Evolutionary conservation across 768 basidiomycete species (phyloP), one percentile per base, ranked within the genome.

Genomic region (Inosperma sp.): DNA sequence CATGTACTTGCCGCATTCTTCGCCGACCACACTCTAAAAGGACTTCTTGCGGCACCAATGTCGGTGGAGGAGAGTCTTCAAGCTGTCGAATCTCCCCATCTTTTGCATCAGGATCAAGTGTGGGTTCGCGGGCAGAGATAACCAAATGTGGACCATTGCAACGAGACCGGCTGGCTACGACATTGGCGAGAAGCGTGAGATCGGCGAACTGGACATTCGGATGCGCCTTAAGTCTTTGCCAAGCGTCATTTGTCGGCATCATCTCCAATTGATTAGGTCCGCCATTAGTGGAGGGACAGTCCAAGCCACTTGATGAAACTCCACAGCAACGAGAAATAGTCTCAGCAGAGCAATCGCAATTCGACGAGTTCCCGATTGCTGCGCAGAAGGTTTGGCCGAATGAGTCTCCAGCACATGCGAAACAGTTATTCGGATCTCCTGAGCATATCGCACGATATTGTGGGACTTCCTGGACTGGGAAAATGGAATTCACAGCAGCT

Each of bases 351-450:
- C 78, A 72, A 35, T 68, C 65, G 61, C 85, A 88, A 17, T 75
- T 73, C 3, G 71, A 68, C 23, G 83, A 77, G 53, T 82, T 74
- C 54, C 76, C 78, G 35, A 93, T 80, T 17, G 87, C 88, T 31
- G 75, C 75, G 64, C 92, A 94, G 65, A 94, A 94, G 5, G 89
- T 91, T 61, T 86, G 84, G 8, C 91, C 91, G 56, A 93, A 93
- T 17, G 78, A 76, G 64, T 93, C 92, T 59, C 88, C 84, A 4
- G 83, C 84, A 62, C 92, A 94, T 4, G 90, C 92, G 46, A 79
- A 65, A 62, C 92, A 94, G 65, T 93, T 92, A 7, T 79, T 75
- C 2, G 92, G 92, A 61, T 94, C 89, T 10, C 92, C 92, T 14
- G 90, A 87, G 65, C 92, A 94, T 27, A 68, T 77, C 13, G 67